phyloP scores from a whole-genome alignment of 495 filamentous ascomycete genomes.

The Thermochaetoides thermophila region DNA sequence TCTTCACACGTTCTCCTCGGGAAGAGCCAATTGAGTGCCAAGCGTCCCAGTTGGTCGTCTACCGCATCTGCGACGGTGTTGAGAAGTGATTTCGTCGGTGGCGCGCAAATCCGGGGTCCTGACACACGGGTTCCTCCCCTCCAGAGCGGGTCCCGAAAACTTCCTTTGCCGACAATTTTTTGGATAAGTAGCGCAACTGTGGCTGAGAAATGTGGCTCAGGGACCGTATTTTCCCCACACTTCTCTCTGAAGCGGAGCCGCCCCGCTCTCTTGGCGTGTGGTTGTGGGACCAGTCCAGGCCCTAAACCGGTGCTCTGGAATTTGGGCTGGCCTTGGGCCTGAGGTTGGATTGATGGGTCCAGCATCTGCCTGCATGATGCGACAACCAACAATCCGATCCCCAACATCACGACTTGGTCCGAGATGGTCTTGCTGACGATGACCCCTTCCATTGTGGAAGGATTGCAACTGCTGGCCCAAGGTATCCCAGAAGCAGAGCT shows the following conservation, averaged over 20 bases:
- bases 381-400: neutral
- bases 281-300: too few species aligned
- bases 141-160: constrained; percentile 15
- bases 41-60: constrained; percentile 6
- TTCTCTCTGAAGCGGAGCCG: too few species aligned
- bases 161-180: constrained; percentile 15
- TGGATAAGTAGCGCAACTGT: neutral
- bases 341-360: too few species aligned
- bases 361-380: too few species aligned
- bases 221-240: neutral
- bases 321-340: too few species aligned
- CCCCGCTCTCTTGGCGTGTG: too few species aligned
- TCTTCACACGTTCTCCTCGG: constrained; percentile 8
- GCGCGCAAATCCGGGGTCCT: constrained; percentile 1
- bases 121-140: neutral
- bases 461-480: constrained; percentile 27
- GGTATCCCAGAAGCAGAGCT: constrained; percentile 11
- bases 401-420: neutral
- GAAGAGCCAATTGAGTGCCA: constrained; percentile 16
- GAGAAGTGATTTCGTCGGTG: constrained; percentile 1
- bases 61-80: constrained; percentile 9
- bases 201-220: constrained; percentile 7
- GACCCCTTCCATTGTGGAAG: constrained; percentile 54
- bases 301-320: too few species aligned
- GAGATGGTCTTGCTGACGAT: constrained; percentile 68